Evolutionary conservation across 345 rosid species (phyloP).

Genomic region (Mercurialis annua): DNA sequence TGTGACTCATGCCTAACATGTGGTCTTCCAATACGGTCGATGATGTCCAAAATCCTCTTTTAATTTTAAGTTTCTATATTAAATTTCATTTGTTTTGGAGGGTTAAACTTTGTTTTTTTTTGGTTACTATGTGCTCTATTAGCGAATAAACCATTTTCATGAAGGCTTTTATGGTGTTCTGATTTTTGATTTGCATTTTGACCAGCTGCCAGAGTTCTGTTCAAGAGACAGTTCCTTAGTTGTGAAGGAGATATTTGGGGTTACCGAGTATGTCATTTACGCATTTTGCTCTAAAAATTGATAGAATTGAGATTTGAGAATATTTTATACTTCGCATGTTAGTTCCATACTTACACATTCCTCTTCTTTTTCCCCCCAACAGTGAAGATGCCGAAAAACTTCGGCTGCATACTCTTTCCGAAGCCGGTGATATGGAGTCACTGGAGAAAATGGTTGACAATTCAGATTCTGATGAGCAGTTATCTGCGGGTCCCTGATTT

Average conservation of each 20-base stretch:
- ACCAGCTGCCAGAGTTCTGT: slow-evolving; percentile 90
- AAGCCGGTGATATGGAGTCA: slow-evolving; percentile 77
- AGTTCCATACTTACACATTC: background rate
- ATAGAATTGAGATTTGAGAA: slow-evolving; percentile 4
- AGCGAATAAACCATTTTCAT: background rate
- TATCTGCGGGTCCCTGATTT: slow-evolving; percentile 21
- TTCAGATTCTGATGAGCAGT: slow-evolving; percentile 40
- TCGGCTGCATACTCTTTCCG: slow-evolving; percentile 66
- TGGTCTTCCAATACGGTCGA: background rate
- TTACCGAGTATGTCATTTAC: slow-evolving; percentile 62
- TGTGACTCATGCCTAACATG: background rate
- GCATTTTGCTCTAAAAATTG: slow-evolving; percentile 3
- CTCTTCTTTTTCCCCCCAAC: slow-evolving; percentile 8
- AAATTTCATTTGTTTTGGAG: background rate
- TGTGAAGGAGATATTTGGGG: slow-evolving; percentile 93
- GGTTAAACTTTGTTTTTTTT: background rate
- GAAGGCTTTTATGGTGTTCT: background rate
- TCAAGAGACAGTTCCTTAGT: slow-evolving; percentile 67
- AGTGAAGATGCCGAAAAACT: slow-evolving; percentile 88
- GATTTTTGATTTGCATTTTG: slow-evolving; percentile 19
- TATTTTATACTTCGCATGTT: background rate
- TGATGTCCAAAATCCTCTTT: background rate
- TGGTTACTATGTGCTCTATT: background rate
- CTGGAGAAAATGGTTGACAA: slow-evolving; percentile 79
- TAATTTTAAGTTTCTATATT: background rate